Evolutionary conservation across 176 grass and related monocot species (phyloP).

Genomic region (Alloteropsis semialata): DNA sequence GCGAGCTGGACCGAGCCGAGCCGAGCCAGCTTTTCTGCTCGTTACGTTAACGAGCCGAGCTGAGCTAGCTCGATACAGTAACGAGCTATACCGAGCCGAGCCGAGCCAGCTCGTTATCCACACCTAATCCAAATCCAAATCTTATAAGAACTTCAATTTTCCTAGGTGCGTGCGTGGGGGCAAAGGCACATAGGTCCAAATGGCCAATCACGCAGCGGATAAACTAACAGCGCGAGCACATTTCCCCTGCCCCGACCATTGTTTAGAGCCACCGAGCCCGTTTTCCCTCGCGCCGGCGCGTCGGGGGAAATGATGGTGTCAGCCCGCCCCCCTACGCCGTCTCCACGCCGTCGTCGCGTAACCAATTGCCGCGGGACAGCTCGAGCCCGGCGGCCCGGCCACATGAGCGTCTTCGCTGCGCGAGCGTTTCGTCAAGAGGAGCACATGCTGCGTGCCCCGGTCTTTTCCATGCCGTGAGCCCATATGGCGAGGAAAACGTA

Average conservation of each 20-base stretch:
- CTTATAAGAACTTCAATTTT: neutral
- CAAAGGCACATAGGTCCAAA: neutral
- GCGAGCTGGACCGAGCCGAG: too few species aligned
- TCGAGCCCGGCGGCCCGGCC: neutral
- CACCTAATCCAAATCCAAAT: too few species aligned
- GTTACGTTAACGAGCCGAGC: too few species aligned
- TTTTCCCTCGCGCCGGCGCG: neutral
- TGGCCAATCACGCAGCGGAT: conserved; percentile 26
- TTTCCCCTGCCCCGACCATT: neutral
- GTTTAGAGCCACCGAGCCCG: conserved; percentile 6
- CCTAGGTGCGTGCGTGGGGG: neutral
- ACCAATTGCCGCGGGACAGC: conserved; percentile 3
- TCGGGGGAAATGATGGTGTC: conserved; percentile 35
- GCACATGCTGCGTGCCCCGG: neutral
- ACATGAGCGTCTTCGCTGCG: neutral
- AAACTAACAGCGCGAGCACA: conserved; percentile 12
- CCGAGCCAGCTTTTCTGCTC: too few species aligned
- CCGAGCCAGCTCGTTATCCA: too few species aligned
- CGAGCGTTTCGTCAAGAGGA: neutral
- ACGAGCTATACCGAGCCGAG: too few species aligned
- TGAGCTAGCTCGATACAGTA: too few species aligned
- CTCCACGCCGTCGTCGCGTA: conserved; percentile 1
- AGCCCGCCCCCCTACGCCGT: conserved; percentile 27
- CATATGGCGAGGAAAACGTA: neutral
- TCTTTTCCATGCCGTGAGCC: neutral